Evolutionary conservation across 345 rosid genomes (phyloP), one percentile per base, ranked within the genome.

Genomic region (Lepidium aucheri): DNA sequence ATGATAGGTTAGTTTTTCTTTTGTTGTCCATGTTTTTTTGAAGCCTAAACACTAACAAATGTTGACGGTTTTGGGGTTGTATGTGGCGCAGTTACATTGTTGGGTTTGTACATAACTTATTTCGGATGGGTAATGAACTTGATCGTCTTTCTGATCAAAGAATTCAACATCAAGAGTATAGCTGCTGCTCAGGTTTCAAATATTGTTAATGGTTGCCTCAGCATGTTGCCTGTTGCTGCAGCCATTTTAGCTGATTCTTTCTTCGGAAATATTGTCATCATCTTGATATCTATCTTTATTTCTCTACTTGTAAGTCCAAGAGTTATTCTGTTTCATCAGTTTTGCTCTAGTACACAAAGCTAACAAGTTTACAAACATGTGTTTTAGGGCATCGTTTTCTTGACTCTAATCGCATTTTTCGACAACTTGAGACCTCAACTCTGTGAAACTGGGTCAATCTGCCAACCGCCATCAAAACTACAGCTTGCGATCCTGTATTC

Each of bases 171-270:
- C 40, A 70, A 68, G 63, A 78, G 78, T 47, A 74, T 83, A 1
- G 74, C 62, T 34, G 82, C 86, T 28, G 69, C 84, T 18, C 81
- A 83, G 73, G 65, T 64, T 35, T 70, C 65, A 3, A 80, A 62
- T 35, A 36, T 75, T 11, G 51, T 58, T 4, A 62, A 47, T 56
- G 83, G 79, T 28, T 77, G 70, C 32, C 36, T 43, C 9, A 54
- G 54, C 14, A 57, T 83, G 18, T 49, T 75, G 10, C 85, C 82
- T 8, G 42, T 81, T 24, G 17, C 71, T 41, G 82, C 66, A 20
- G 88, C 85, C 34, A 70, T 79, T n/a, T 1, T 76, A 6, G 83
- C 90, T 0, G 84, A 85, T 50, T 81, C 87, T 32, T 51, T 68
- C 60, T 39, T 78, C 0, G 83, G 83, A 32, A 63, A 75, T 64